phyloP scores from a whole-genome alignment of 495 filamentous ascomycete genomes.

The Aspergillus egyptiacus region DNA sequence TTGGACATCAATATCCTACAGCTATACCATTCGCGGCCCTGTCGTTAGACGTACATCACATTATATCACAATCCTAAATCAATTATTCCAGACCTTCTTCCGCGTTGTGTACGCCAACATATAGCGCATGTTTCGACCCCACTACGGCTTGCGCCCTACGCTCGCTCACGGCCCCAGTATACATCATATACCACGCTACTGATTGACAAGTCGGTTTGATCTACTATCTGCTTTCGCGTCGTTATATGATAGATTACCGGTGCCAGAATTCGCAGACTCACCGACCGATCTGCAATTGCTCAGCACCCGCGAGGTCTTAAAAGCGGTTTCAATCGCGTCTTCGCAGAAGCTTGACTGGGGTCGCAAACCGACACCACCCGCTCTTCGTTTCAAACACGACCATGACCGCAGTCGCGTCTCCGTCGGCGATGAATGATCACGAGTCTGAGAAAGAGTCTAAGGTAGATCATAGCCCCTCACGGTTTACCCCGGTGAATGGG shows the following conservation, averaged over 20 bases:
- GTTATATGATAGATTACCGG: neutral
- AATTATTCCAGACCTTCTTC: neutral
- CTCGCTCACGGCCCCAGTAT: neutral
- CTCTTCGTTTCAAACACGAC: neutral
- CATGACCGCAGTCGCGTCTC: constrained; percentile 43
- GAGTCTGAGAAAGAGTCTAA: constrained; percentile 36
- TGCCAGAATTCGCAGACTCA: neutral
- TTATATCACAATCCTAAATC: constrained; percentile 1
- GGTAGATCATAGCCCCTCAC: constrained; percentile 43
- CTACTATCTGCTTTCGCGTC: neutral
- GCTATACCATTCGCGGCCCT: neutral
- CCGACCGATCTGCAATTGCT: neutral
- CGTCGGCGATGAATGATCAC: constrained; percentile 34
- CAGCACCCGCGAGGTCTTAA: neutral
- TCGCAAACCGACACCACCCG: neutral
- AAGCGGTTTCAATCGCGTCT: neutral
- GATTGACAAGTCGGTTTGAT: neutral
- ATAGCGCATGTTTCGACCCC: neutral
- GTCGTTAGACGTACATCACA: neutral
- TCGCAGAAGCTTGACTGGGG: neutral
- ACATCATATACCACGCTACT: neutral
- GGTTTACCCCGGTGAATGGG: constrained; percentile 52
- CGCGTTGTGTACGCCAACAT: neutral
- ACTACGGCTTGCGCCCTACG: neutral
- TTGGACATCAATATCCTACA: neutral